A percentile compares a stretch with the other conserved stretches of the same genome.
These are phyloP conservation scores for Wickerhamomyces bovis DNA, from an alignment of 805 yeast genomes.

Conservation along the genomic window DNA sequence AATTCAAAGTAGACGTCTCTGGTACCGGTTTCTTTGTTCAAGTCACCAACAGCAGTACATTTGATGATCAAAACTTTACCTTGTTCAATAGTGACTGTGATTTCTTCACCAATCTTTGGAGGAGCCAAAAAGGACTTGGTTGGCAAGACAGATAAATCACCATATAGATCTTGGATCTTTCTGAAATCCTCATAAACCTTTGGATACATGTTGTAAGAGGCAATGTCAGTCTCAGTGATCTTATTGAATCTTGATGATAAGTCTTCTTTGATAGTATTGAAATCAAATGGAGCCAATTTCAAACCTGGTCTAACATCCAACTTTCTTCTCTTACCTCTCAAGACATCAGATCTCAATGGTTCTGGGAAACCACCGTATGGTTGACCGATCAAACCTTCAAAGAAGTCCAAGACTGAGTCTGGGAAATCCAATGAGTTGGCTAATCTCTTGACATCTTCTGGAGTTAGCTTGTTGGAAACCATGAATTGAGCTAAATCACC, in stretches of 20 bases:
- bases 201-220: constrained; percentile 96
- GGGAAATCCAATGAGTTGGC: constrained; percentile 97
- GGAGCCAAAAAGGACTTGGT: constrained; percentile 87
- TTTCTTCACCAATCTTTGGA: constrained; percentile 82
- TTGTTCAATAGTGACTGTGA: constrained; percentile 82
- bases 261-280: constrained; percentile 65
- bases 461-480: constrained; percentile 88
- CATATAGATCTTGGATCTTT: constrained; percentile 67
- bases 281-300: constrained; percentile 77
- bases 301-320: constrained; percentile 90
- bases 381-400: constrained; percentile 98
- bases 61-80: constrained; percentile 92
- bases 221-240: constrained; percentile 82
- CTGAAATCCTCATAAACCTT: constrained; percentile 89
- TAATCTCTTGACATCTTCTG: constrained; percentile 80
- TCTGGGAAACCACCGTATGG: constrained; percentile 99
- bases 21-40: constrained; percentile 76
- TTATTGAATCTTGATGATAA: constrained; percentile 72
- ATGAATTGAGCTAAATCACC: constrained; percentile 99
- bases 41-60: constrained; percentile 88
- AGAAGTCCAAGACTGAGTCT: constrained; percentile 94
- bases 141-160: constrained; percentile 92
- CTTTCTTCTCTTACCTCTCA: constrained; percentile 89
- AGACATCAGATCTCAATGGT: constrained; percentile 88
- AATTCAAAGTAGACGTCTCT: constrained; percentile 97